Evolutionary conservation across 768 basidiomycete species (phyloP).

Genomic region (Mrakia frigida): DNA sequence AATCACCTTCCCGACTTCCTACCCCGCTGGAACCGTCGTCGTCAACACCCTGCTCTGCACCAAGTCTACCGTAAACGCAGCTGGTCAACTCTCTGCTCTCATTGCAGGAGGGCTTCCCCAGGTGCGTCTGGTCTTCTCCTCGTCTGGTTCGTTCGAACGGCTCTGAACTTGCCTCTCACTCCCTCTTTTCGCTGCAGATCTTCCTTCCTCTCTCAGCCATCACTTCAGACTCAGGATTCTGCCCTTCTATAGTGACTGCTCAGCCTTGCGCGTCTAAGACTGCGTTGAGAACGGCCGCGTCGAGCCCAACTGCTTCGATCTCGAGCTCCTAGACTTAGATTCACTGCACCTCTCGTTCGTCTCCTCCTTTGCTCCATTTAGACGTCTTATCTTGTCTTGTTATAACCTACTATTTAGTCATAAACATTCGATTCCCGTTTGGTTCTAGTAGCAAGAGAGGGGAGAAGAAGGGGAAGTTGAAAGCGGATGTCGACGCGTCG

Average conservation of each 20-base stretch:
- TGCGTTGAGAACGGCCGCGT: not conserved
- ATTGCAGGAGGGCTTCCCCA: not conserved
- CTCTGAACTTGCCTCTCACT: not conserved
- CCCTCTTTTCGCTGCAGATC: not conserved
- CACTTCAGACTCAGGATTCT: not conserved
- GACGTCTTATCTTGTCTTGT: no score
- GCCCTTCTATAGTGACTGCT: not conserved
- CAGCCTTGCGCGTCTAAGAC: not conserved
- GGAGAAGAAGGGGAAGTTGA: no score
- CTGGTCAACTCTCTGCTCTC: not conserved
- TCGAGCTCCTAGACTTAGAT: no score
- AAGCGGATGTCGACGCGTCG: no score
- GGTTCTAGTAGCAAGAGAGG: no score
- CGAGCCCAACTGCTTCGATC: not conserved
- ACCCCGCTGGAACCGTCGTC: slow-evolving; percentile 16
- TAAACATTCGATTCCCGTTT: no score
- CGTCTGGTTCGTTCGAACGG: no score
- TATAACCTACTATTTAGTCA: no score
- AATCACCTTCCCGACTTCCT: slow-evolving; percentile 2
- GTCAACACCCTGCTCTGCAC: slow-evolving; percentile 20
- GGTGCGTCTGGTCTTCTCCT: not conserved
- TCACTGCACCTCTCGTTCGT: no score
- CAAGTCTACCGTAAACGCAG: not conserved
- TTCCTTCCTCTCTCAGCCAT: slow-evolving; percentile 18
- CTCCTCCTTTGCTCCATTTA: no score